Evolutionary conservation across 2,329 filamentous ascomycete species (phyloP).

Genomic region (Ascochyta rabiei): DNA sequence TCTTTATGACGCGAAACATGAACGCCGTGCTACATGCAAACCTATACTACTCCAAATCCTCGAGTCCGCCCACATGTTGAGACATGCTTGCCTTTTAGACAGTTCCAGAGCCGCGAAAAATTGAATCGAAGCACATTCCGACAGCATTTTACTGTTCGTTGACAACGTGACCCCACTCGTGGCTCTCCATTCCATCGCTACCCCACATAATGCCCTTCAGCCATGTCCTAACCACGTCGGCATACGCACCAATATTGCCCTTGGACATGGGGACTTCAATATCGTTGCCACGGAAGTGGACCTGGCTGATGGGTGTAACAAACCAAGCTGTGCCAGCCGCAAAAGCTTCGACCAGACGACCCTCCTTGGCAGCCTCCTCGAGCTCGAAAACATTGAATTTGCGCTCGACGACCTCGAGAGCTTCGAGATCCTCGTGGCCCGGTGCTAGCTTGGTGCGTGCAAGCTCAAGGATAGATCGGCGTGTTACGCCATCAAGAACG

Average conservation of each 20-base stretch:
- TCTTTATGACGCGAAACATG: background rate
- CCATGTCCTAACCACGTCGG: constrained; percentile 53
- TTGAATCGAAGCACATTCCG: background rate
- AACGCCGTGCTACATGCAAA: constrained; percentile 14
- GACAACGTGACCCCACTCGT: constrained; percentile 56
- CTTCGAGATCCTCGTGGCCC: constrained; percentile 43
- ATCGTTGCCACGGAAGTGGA: constrained; percentile 54
- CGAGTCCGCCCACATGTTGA: background rate
- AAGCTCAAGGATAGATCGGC: constrained; percentile 77
- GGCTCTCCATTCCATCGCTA: constrained; percentile 48
- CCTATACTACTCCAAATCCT: background rate
- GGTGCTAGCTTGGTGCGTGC: constrained; percentile 64
- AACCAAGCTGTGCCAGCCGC: constrained; percentile 79
- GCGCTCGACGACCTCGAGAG: constrained; percentile 76
- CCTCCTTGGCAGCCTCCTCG: constrained; percentile 72
- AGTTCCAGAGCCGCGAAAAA: background rate
- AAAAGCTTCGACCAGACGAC: constrained; percentile 82
- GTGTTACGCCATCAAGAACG: constrained; percentile 88
- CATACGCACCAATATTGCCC: constrained; percentile 52
- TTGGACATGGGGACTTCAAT: constrained; percentile 50
- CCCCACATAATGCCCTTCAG: constrained; percentile 58
- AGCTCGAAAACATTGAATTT: constrained; percentile 83
- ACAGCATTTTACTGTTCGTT: constrained; percentile 40
- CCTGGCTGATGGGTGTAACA: constrained; percentile 53
- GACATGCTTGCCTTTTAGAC: constrained; percentile 2